Base-by-base conservation (phyloP, 2,329 filamentous ascomycete genomes). In the Colletotrichum liaoningense region DNA sequence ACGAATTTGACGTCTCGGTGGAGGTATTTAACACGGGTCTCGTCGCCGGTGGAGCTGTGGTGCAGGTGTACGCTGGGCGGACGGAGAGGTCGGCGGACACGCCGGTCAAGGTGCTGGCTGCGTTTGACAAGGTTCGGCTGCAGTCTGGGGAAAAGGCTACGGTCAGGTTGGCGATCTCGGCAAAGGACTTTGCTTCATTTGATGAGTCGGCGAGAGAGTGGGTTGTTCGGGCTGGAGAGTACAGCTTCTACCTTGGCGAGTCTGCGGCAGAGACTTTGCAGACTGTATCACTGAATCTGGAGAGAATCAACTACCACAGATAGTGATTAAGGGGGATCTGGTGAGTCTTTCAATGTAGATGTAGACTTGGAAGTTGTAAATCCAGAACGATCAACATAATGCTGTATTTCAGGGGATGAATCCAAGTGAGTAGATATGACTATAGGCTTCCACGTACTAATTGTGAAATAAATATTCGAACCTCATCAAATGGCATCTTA, bases 21-120 rank as follows among this genome's bases (percentile, higher is more conserved):
- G 78, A 80, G 14, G 84, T 94, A 28, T 86, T 84, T 64, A 94
- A 94, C 81, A 90, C 86, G 1, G 92, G 92, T 16, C 79, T 77
- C 0, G 77, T 86, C 0, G 79, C 82, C 3, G 90, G 89, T 42
- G 83, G 86, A 16, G 83, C 86, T 19, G 89, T 91, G 2, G 88
- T 90, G 2, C 90, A 92, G 74, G 78, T 91, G 4, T 92, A 92
- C 76, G 79, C 79, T 3, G 81, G 81, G 14, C 75, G 30, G 14
- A 38, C 35, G 24, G 28, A 42, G 59, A 12, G 14, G 9, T n/a
- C 46, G 5, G 54, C 33, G 12, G 63, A 74, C 42, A 49, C 66
- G 22, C 80, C 80, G 0, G 52, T 79, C 22, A 82, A 82, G 66
- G 49, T 73, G 8, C 79, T 82, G 0, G 78, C 79, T 6, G 80